Evolutionary conservation across 192 early-diverging fungal species (phyloP).

Genomic region (Coemansia sp.): DNA sequence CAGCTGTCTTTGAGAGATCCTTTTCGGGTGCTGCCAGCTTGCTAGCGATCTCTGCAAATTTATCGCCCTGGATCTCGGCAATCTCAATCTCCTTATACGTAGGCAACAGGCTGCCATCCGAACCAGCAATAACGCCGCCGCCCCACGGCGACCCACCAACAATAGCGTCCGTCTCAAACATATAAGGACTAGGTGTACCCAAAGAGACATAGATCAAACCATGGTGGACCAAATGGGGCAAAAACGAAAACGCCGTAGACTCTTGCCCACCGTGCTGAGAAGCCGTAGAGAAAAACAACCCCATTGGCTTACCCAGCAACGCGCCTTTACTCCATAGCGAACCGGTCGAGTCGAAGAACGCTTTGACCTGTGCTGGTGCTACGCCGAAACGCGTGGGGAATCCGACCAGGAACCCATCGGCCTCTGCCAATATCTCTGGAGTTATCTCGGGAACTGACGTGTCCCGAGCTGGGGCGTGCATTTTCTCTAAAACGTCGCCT

Average conservation of each 20-base stretch:
- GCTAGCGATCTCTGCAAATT: slow-evolving; percentile 55
- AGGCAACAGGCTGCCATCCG: slow-evolving; percentile 65
- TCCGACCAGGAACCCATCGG: slow-evolving; percentile 73
- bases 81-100: slow-evolving; percentile 64
- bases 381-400: slow-evolving; percentile 69
- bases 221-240: slow-evolving; percentile 73
- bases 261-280: slow-evolving; percentile 84
- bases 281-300: slow-evolving; percentile 70
- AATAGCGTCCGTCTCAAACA: slow-evolving; percentile 61
- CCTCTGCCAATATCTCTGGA: slow-evolving; percentile 55
- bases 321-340: slow-evolving; percentile 56
- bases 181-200: slow-evolving; percentile 52
- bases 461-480: slow-evolving; percentile 58
- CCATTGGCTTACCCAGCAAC: slow-evolving; percentile 69
- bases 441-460: slow-evolving; percentile 58
- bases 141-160: slow-evolving; percentile 70
- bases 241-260: slow-evolving; percentile 62
- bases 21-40: slow-evolving; percentile 35
- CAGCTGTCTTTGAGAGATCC: background rate
- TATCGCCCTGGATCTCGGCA: slow-evolving; percentile 59
- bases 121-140: slow-evolving; percentile 62
- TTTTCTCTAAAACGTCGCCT: slow-evolving; percentile 62
- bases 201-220: slow-evolving; percentile 78
- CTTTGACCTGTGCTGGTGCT: slow-evolving; percentile 73
- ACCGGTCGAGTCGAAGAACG: slow-evolving; percentile 66